Conservation (phyloP, 768 basidiomycete genomes). For the Zangia roseola region DNA sequence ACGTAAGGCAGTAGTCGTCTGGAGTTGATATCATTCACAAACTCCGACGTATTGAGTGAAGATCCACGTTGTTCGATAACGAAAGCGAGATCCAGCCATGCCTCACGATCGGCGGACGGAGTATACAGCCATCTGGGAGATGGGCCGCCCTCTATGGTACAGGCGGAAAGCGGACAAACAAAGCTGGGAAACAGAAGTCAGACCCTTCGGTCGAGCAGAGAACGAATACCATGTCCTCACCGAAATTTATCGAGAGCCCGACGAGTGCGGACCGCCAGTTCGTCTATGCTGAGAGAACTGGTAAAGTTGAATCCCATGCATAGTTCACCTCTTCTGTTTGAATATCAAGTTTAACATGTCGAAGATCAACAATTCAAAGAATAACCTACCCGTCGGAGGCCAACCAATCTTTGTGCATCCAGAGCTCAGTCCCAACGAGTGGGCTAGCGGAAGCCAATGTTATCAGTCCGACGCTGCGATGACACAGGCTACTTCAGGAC, state of each 20-base stretch:
- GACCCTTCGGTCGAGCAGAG: no score
- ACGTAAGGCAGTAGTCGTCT: slow-evolving; percentile 21
- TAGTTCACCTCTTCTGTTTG: slow-evolving; percentile 18
- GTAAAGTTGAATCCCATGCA: slow-evolving; percentile 15
- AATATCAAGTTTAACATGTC: no score
- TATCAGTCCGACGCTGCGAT: no score
- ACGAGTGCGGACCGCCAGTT: slow-evolving; percentile 9
- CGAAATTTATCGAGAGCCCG: slow-evolving; percentile 19
- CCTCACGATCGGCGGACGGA: slow-evolving; percentile 19
- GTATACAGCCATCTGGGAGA: slow-evolving; percentile 22
- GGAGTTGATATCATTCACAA: slow-evolving; percentile 14
- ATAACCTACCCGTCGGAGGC: slow-evolving; percentile 12
- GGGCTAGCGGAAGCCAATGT: no score
- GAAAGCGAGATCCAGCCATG: slow-evolving; percentile 24
- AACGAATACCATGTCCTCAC: no score
- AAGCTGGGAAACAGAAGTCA: slow-evolving; percentile 4
- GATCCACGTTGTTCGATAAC: slow-evolving; percentile 14
- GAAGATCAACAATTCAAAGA: background rate
- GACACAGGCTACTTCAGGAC: no score
- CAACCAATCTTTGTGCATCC: slow-evolving; percentile 14
- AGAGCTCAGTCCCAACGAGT: no score
- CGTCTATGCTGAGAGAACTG: slow-evolving; percentile 5
- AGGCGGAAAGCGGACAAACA: slow-evolving; percentile 19
- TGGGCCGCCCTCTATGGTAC: slow-evolving; percentile 5
- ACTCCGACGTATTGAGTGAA: no score